A percentile compares a stretch with the other conserved stretches of the same genome.
These are phyloP conservation scores for Sicyos edulis DNA, from an alignment of 306 rosid genomes.

Conservation along the genomic window DNA sequence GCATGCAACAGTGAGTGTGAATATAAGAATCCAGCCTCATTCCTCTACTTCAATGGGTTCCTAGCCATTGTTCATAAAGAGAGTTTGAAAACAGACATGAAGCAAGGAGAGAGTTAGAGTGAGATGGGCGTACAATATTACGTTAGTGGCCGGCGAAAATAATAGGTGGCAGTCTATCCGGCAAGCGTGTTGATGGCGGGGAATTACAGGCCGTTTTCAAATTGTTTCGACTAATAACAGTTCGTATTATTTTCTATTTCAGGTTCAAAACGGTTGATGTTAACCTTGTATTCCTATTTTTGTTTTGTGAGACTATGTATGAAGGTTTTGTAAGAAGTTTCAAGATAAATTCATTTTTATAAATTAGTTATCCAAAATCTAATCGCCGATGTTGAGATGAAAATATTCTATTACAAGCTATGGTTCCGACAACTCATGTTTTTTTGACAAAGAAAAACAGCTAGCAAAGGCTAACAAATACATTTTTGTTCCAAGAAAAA, in stretches of 20 bases:
- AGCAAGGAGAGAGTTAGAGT: background rate
- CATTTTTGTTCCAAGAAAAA: background rate
- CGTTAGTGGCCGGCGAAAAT: too few relatives aligned
- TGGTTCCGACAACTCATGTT: background rate
- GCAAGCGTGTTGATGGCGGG: background rate
- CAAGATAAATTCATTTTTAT: too few relatives aligned
- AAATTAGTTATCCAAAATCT: background rate
- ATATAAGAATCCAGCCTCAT: constrained; percentile 1
- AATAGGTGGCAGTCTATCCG: background rate
- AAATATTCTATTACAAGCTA: background rate
- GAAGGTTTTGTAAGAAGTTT: too few relatives aligned
- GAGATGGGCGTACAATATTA: too few relatives aligned
- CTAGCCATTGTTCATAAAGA: background rate
- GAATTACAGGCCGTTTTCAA: background rate
- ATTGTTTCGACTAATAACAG: background rate
- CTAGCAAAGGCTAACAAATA: background rate
- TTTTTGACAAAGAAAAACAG: too few relatives aligned
- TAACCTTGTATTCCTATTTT: background rate
- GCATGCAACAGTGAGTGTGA: background rate
- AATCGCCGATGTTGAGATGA: background rate
- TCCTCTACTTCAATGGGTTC: background rate
- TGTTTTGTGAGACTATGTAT: background rate
- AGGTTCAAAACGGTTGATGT: background rate
- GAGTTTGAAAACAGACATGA: background rate
- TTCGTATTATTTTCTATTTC: background rate